Evolutionary conservation across 2,329 filamentous ascomycete species (phyloP).

Genomic region (Penicillium paneum): DNA sequence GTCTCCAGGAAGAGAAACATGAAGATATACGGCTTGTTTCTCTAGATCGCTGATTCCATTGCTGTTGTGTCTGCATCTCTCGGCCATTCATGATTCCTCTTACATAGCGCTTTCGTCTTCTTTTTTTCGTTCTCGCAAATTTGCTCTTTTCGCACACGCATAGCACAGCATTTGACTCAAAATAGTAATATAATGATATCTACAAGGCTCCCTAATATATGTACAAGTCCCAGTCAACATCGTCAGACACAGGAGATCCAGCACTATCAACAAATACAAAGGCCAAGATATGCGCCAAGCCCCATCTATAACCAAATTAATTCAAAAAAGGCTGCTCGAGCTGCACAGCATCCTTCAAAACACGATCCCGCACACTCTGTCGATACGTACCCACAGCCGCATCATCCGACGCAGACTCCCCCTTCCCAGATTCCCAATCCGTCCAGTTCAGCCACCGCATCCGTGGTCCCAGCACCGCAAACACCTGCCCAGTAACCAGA

Average conservation of each 20-base stretch:
- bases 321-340: slow-evolving; percentile 31
- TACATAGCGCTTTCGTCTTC: not conserved
- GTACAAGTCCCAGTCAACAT: slow-evolving; percentile 4
- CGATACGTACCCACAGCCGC: slow-evolving; percentile 32
- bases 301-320: not conserved
- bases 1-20: slow-evolving; percentile 46
- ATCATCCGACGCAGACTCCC: slow-evolving; percentile 1
- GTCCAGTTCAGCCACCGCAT: slow-evolving; percentile 37
- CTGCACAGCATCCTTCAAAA: slow-evolving; percentile 38
- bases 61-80: slow-evolving; percentile 1
- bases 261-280: slow-evolving; percentile 7
- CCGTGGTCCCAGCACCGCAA: slow-evolving; percentile 66
- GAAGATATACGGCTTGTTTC: slow-evolving; percentile 51
- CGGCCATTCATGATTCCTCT: slow-evolving; percentile 1
- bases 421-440: slow-evolving; percentile 36
- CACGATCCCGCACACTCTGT: slow-evolving; percentile 34
- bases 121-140: not conserved
- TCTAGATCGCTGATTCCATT: slow-evolving; percentile 2
- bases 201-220: slow-evolving; percentile 7
- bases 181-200: slow-evolving; percentile 20
- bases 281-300: not conserved
- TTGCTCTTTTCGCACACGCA: not conserved
- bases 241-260: not conserved
- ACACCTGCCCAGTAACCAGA: slow-evolving; percentile 71
- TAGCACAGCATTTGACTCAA: slow-evolving; percentile 1